Evolutionary conservation across 805 yeast genomes (phyloP), one percentile per base, ranked within the genome.

Genomic region (Candida silvatica): DNA sequence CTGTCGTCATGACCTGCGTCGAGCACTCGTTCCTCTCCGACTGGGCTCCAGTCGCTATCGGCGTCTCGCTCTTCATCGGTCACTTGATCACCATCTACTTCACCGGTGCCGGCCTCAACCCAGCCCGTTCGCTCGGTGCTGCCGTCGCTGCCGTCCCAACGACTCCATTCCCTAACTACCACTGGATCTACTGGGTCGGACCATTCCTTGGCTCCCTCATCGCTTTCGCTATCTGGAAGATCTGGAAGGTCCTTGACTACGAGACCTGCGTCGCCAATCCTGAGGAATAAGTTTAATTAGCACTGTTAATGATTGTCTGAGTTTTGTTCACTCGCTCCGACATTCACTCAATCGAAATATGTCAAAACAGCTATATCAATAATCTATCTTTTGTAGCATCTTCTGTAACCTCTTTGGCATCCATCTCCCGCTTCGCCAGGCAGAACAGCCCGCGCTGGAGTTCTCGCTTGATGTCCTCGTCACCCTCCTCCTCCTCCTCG

Each of bases 171-270:
- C 94, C 95, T 24, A 56, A 51, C 51, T 85, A 85, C 64, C 86
- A 77, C 69, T 85, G 94, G 94, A 84, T 86, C 45, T 85, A 85
- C 70, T 84, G 94, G 92, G 75, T 85, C 38, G 95, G 95, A 36
- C 95, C 95, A 41, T 48, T 77, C 37, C 52, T 81, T 39, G 95
- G 94, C 44, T 62, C 88, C 8, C 41, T 69, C 37, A 54, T 84
- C 46, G 79, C 94, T 15, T 74, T 69, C 46, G 71, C 69, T 41
- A 66, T 83, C 44, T 82, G 84, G 80, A 68, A 77, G 54, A 44
- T 74, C 32, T 66, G 84, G 62, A 77, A 74, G 58, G 48, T 71
- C 50, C 64, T 81, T 49, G 70, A 80, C 51, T 81, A 80, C 61
- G 78, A 75, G 62, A 71, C 80, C 36, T 33, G 36, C 18, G 30